A percentile compares a stretch with the other conserved stretches of the same genome.
Conservation (phyloP, 257 asterid species). For the Jaltomata sinuosa region DNA sequence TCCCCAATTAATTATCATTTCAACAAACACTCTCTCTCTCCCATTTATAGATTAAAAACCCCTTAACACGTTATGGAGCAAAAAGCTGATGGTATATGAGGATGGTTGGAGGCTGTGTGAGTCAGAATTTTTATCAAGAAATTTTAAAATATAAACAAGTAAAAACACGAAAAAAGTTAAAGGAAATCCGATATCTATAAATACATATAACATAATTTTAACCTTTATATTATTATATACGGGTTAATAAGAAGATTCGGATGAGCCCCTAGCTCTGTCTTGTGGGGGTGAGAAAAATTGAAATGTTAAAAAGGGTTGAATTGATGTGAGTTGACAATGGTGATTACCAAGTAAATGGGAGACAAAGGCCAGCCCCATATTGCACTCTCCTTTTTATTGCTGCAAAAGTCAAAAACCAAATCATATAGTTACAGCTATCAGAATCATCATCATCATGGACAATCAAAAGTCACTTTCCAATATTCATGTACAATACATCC, state of each 20-base stretch:
- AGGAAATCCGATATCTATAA: too few relatives aligned
- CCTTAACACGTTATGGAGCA: background rate
- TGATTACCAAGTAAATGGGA: constrained; percentile 24
- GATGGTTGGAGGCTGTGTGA: background rate
- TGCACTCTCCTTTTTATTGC: constrained; percentile 15
- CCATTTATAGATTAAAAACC: background rate
- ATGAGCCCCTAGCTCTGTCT: background rate
- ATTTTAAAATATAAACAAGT: too few relatives aligned
- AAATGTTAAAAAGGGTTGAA: background rate
- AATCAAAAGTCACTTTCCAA: background rate
- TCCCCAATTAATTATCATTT: background rate
- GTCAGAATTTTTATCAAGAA: background rate
- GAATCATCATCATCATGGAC: background rate
- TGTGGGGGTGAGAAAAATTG: background rate
- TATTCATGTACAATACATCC: background rate
- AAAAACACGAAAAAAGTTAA: too few relatives aligned
- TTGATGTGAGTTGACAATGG: constrained; percentile 5
- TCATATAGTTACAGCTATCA: constrained; percentile 6
- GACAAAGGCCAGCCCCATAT: constrained; percentile 27
- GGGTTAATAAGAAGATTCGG: background rate
- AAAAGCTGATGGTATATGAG: background rate
- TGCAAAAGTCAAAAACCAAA: constrained; percentile 27
- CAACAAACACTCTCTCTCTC: background rate
- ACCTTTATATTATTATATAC: too few relatives aligned
- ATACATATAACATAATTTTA: too few relatives aligned